Conservation (phyloP, 495 filamentous ascomycete species). For the Aspergillus incahuasiensis region DNA sequence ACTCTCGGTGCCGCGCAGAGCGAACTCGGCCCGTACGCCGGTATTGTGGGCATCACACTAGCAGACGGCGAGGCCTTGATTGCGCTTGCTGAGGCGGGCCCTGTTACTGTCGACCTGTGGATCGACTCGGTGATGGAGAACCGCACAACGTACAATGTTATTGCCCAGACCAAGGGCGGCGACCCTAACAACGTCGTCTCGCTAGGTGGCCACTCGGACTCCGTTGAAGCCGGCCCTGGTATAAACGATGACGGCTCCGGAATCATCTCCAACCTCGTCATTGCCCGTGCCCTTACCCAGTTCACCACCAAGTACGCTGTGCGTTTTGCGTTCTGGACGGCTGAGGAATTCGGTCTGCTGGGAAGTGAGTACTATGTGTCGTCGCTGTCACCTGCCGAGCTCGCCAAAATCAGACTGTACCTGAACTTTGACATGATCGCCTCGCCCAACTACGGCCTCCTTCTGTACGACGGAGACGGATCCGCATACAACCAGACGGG, state of each 20-base stretch:
- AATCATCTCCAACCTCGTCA: constrained; percentile 45
- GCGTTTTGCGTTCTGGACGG: constrained; percentile 67
- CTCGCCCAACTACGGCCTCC: constrained; percentile 62
- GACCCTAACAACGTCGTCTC: constrained; percentile 60
- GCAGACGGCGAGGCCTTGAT: constrained; percentile 48
- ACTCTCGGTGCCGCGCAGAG: constrained; percentile 52
- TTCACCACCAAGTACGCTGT: constrained; percentile 63
- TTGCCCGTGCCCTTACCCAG: constrained; percentile 55
- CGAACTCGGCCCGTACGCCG: constrained; percentile 44
- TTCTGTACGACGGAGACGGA: constrained; percentile 70
- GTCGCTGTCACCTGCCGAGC: constrained; percentile 39
- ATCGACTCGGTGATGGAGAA: constrained; percentile 41
- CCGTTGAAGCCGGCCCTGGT: constrained; percentile 56
- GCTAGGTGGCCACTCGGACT: constrained; percentile 65
- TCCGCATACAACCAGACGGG: constrained; percentile 55
- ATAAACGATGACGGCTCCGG: constrained; percentile 35
- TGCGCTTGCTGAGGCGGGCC: constrained; percentile 32
- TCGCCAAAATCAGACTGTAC: constrained; percentile 58
- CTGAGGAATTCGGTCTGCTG: constrained; percentile 62
- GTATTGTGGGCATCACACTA: constrained; percentile 50
- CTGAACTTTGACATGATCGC: constrained; percentile 82
- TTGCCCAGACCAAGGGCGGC: constrained; percentile 61
- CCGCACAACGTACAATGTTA: constrained; percentile 58
- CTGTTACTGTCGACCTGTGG: constrained; percentile 23
- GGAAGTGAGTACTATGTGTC: constrained; percentile 59